Evolutionary conservation across 352 stramenopile species (phyloP).

Genomic region (Globisporangium recalcitrans): DNA sequence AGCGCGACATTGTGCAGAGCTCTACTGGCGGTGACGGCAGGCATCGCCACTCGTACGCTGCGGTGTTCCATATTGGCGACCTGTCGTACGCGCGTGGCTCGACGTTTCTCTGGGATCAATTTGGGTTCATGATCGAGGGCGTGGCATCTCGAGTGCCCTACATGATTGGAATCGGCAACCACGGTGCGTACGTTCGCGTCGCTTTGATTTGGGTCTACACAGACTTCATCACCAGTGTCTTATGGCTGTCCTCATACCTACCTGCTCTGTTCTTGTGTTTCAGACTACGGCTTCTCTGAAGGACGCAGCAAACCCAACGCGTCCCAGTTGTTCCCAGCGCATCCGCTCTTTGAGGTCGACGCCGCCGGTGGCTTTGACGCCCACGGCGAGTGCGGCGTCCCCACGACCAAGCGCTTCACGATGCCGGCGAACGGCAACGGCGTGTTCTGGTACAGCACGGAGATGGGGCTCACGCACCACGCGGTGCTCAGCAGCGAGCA

Average conservation of each 20-base stretch:
- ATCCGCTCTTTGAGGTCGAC: conserved; percentile 30
- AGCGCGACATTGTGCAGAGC: conserved; percentile 9
- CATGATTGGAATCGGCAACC: conserved; percentile 63
- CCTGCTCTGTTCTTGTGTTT: background rate
- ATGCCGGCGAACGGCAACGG: conserved; percentile 61
- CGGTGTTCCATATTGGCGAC: conserved; percentile 84
- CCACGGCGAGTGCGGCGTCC: conserved; percentile 84
- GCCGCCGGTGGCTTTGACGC: conserved; percentile 41
- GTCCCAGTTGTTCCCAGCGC: conserved; percentile 24
- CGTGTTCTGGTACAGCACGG: conserved; percentile 60
- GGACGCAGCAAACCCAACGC: conserved; percentile 13
- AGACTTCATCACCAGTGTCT: background rate
- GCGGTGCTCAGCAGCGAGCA: conserved; percentile 50
- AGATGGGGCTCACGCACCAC: conserved; percentile 50
- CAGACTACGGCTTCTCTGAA: conserved; percentile 46
- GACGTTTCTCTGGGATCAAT: conserved; percentile 85
- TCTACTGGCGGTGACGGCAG: conserved; percentile 15
- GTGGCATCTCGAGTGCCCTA: conserved; percentile 69
- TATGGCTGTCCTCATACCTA: background rate
- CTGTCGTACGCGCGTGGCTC: conserved; percentile 61
- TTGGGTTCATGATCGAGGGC: conserved; percentile 73
- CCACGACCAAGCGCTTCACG: conserved; percentile 61
- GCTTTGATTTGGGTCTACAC: background rate
- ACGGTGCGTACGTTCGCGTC: conserved; percentile 16
- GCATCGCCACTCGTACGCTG: conserved; percentile 42